Base-by-base conservation (phyloP, 345 rosid species). In the Eutrema yunnanense region DNA sequence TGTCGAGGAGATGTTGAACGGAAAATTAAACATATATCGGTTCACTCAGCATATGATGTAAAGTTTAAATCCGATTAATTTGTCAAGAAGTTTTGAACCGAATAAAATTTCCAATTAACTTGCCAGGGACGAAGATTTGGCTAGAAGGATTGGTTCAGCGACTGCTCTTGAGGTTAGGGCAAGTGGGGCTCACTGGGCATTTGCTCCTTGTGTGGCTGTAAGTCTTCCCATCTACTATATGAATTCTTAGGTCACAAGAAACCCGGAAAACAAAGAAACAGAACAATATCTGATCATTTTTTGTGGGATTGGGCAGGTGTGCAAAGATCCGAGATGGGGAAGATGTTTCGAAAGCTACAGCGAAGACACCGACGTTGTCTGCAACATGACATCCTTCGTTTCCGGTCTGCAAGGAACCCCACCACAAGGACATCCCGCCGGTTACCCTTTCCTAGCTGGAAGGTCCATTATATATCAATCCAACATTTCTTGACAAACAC, bases 161-260 rank as follows among this genome's bases (percentile, higher is more conserved):
- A 87, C 97, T 36, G 95, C 97, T 73, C 86, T 92, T 64, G 96
- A 92, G 84, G 86, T 92, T 65, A 83, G 86, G 77, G 94, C 96
- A 9, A 87, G 93, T 46, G 96, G 92, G 40, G 83, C 86, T 84
- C 96, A 82, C 32, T 92, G 86, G 78, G 76, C 76, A 49, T 92
- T 92, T 76, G 89, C 92, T 53, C 97, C 96, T 9, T 89, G 93
- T 56, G 88, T 89, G 16, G 88, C 97, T 46, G 93, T 86, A 81
- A 84, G 96, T 70, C 62, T 72, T 70, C 48, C 41, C 32, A 9
- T 6, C 36, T 4, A 19, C 5, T 13, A 12, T 8, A 13, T 7
- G 19, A 9, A 10, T 29, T 32, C 40, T 32, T 54, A 14, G 8
- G 58, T 6, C 19, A 8, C 58, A 65, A 48, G 47, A 37, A 65